Percentiles rank a stretch among this genome's conserved stretches.
phyloP scores from a whole-genome alignment of 2,329 filamentous ascomycete species.

The Aspergillus fumigatus region DNA sequence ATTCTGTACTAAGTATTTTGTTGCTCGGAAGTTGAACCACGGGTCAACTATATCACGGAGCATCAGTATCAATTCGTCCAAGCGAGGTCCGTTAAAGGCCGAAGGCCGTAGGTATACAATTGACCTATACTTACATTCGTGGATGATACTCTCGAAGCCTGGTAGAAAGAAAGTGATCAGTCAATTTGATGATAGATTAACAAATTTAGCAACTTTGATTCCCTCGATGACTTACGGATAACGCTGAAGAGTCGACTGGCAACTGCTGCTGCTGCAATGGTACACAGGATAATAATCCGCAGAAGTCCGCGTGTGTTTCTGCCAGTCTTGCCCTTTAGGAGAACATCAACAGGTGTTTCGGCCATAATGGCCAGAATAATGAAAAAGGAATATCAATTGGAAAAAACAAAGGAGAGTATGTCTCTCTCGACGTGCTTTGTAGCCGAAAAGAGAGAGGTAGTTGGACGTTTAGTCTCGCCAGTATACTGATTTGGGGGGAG shows the following conservation, averaged over 20 bases:
- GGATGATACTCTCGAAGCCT: conserved; percentile 99
- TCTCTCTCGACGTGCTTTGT: conserved; percentile 13
- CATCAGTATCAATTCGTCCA: conserved; percentile 18
- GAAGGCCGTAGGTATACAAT: background rate
- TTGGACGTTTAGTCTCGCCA: conserved; percentile 20
- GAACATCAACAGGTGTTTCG: conserved; percentile 46
- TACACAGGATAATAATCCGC: conserved; percentile 80
- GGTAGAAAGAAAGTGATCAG: conserved; percentile 11
- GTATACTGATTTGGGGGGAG: conserved; percentile 16
- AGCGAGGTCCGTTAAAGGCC: conserved; percentile 1
- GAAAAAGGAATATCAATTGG: conserved; percentile 28
- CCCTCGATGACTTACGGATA: conserved; percentile 66
- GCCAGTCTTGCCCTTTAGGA: conserved; percentile 73
- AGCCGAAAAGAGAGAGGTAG: conserved; percentile 18
- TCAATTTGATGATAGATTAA: conserved; percentile 6
- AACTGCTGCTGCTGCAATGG: conserved; percentile 88
- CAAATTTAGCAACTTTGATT: background rate
- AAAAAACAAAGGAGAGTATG: conserved; percentile 22
- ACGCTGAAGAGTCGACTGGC: conserved; percentile 96
- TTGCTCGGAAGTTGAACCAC: conserved; percentile 99
- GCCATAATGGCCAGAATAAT: conserved; percentile 41
- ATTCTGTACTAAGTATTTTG: conserved; percentile 94
- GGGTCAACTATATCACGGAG: conserved; percentile 70
- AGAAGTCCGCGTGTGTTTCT: conserved; percentile 80
- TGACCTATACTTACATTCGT: conserved; percentile 75